A percentile compares a stretch with the other conserved stretches of the same genome.
phyloP scores from a whole-genome alignment of 2,329 filamentous ascomycete species.

The Diaporthe amygdali region DNA sequence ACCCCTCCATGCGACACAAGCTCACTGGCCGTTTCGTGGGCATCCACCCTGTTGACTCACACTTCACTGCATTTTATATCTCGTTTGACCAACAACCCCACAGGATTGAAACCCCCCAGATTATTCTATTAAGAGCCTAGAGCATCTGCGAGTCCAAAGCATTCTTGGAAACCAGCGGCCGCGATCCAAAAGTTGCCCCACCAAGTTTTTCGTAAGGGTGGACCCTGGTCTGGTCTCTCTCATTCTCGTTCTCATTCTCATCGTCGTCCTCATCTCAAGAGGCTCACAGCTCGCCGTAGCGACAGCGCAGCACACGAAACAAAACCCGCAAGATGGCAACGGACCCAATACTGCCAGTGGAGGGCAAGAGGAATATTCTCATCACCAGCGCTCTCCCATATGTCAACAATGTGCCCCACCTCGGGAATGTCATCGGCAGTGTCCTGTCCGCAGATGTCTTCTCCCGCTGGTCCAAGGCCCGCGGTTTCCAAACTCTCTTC shows the following conservation, averaged over 20 bases:
- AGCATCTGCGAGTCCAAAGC: background rate
- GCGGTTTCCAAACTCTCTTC: constrained; percentile 80
- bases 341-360: constrained; percentile 64
- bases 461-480: constrained; percentile 78
- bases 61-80: background rate
- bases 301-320: background rate
- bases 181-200: constrained; percentile 10
- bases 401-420: constrained; percentile 78
- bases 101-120: background rate
- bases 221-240: background rate
- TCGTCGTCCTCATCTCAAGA: background rate
- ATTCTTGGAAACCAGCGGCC: background rate
- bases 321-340: background rate
- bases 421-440: constrained; percentile 87
- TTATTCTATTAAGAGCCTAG: background rate
- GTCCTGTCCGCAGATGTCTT: constrained; percentile 91
- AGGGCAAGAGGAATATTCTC: constrained; percentile 84
- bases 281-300: background rate
- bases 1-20: background rate
- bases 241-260: background rate
- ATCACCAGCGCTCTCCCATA: constrained; percentile 93
- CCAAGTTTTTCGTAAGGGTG: constrained; percentile 12
- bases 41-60: constrained; percentile 1
- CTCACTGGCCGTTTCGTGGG: background rate
- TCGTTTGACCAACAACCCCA: background rate